Base-by-base conservation (phyloP, 2,329 filamentous ascomycete genomes). In the Fusarium sacchari region DNA sequence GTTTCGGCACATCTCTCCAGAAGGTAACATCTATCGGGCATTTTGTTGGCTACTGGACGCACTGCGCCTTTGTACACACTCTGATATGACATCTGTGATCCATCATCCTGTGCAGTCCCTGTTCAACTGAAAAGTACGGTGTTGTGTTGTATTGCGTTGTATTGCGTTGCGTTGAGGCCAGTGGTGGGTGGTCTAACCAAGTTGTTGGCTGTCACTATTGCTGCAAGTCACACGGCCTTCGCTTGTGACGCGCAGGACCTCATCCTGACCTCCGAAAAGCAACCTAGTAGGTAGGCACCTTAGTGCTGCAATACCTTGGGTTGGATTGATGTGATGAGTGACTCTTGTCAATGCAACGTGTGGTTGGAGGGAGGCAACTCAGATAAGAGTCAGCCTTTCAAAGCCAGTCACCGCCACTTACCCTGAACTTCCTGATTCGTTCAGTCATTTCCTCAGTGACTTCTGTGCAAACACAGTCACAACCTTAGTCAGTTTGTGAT, bases 171-270 rank as follows among this genome's bases (percentile, higher is more conserved):
- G 26, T 55, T 55, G 50, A 42, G 50, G 50, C 50, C 50, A 28
- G 20, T 52, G 49, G 32, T 52, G 49, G 49, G 32, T 52, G 49
- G 32, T 36, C 18, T 26, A 52, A 26, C 39, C 22, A 43, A 39
- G 36, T 15, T 65, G 42, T 47, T 30, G 30, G 40, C 22, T 42
- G 44, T 40, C 49, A 34, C 37, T 43, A 13, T 43, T 28, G 58
- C 66, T 72, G 67, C 71, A 57, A 72, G 68, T 74, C 71, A 72
- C 66, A 66, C 46, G 60, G 55, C 42, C 68, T 42, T 71, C 49
- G 55, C 67, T 64, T 67, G 60, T 74, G 72, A 74, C 61, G 68
- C 60, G 60, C 60, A 72, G 55, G 55, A 61, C 69, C 60, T 52
- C 46, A 55, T 66, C 53, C 58, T 37, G 44, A 39, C 22, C 39